phyloP scores from a whole-genome alignment of 106 monocot genomes.

The Phalaenopsis equestris region DNA sequence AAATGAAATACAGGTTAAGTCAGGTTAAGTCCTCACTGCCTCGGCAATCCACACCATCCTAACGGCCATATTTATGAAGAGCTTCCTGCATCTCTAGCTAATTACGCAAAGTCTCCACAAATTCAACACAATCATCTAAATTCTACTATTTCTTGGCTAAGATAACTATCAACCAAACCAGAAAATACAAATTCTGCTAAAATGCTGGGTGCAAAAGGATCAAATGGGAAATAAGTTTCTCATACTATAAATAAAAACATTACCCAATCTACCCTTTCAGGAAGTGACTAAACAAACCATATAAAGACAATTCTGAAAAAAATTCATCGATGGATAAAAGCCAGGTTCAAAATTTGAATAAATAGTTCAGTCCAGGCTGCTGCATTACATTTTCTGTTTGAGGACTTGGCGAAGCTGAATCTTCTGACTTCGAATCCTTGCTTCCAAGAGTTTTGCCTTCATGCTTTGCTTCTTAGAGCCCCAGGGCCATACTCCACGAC shows the following conservation, averaged over 20 bases:
- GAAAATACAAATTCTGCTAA: neutral
- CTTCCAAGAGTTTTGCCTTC: constrained; percentile 70
- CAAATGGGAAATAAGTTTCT: neutral
- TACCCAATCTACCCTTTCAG: neutral
- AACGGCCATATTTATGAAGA: no score
- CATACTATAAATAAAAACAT: neutral
- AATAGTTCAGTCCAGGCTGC: neutral
- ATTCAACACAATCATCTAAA: neutral
- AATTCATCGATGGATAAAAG: neutral
- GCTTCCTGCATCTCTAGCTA: no score
- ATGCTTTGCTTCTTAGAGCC: constrained; percentile 52
- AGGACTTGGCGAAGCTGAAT: constrained; percentile 63
- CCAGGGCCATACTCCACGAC: constrained; percentile 43
- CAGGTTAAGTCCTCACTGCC: no score
- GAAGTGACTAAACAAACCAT: neutral
- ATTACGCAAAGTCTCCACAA: no score
- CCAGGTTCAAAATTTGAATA: neutral
- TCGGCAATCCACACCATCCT: no score
- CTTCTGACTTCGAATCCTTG: constrained; percentile 61
- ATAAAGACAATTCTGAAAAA: neutral
- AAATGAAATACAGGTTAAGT: no score
- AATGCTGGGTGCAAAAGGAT: neutral
- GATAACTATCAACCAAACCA: neutral
- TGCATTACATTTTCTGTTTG: constrained; percentile 52
- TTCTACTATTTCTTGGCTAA: neutral